Evolutionary conservation across 345 rosid species (phyloP).

Genomic region (Physaria fendleri): DNA sequence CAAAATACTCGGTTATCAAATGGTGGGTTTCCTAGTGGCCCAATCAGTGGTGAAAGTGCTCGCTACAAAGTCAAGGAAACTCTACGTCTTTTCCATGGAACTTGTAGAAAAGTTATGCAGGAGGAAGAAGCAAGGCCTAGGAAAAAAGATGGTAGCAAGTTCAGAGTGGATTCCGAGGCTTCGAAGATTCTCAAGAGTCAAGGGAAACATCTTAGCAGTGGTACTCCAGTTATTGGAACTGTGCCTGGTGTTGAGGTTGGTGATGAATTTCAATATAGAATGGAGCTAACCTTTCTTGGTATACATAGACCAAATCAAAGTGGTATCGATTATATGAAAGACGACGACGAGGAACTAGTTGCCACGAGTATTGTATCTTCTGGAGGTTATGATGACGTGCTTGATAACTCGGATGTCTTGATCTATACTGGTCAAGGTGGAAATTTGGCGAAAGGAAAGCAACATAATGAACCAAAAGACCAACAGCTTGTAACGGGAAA

Average conservation of each 20-base stretch:
- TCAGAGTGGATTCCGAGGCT: slow-evolving; percentile 51
- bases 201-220: slow-evolving; percentile 32
- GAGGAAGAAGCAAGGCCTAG: slow-evolving; percentile 54
- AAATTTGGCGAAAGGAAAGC: slow-evolving; percentile 36
- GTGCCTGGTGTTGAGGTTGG: slow-evolving; percentile 84
- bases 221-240: slow-evolving; percentile 43
- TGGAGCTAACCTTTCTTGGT: slow-evolving; percentile 66
- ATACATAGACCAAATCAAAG: slow-evolving; percentile 56
- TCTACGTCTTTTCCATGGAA: slow-evolving; percentile 51
- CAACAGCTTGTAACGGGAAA: slow-evolving; percentile 73
- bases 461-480: slow-evolving; percentile 49
- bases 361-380: slow-evolving; percentile 70
- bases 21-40: slow-evolving; percentile 32
- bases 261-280: slow-evolving; percentile 69
- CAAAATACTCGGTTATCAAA: slow-evolving; percentile 11
- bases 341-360: slow-evolving; percentile 19
- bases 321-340: slow-evolving; percentile 65
- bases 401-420: slow-evolving; percentile 55
- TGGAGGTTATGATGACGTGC: slow-evolving; percentile 56
- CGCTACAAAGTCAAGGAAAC: slow-evolving; percentile 64
- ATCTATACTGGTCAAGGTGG: slow-evolving; percentile 77
- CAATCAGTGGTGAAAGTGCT: slow-evolving; percentile 14
- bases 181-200: slow-evolving; percentile 43
- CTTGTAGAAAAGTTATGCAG: slow-evolving; percentile 53
- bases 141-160: slow-evolving; percentile 6